Evolutionary conservation across 108 stramenopile species (phyloP).

Genomic region (Cyclotella sp.): DNA sequence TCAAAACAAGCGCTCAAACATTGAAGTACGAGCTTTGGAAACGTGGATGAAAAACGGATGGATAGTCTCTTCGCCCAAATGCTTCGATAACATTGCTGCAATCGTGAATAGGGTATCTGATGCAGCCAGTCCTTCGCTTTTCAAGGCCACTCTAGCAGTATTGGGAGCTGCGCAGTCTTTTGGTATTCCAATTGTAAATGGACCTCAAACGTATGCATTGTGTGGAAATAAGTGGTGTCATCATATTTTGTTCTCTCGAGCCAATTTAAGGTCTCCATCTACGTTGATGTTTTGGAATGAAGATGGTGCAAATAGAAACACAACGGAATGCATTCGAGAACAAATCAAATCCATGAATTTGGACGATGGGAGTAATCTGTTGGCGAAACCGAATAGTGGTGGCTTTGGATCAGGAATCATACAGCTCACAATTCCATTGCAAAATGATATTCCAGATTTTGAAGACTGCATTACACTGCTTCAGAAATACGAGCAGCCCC

Average conservation of each 20-base stretch:
- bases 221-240: conserved; percentile 13
- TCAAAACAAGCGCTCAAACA: background rate
- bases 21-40: background rate
- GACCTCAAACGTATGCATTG: background rate
- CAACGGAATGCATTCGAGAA: background rate
- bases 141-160: background rate
- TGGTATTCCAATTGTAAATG: conserved; percentile 13
- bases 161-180: background rate
- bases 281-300: conserved; percentile 1
- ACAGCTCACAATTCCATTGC: background rate
- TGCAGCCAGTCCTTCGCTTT: conserved; percentile 3
- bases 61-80: background rate
- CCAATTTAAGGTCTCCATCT: background rate
- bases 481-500: conserved; percentile 1
- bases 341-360: background rate
- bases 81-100: background rate
- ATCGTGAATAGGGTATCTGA: background rate
- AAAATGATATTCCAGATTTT: background rate
- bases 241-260: background rate
- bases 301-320: background rate
- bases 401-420: conserved; percentile 2
- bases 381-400: conserved; percentile 2
- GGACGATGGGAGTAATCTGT: background rate
- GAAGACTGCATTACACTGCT: background rate
- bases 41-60: background rate